These are phyloP conservation scores for Cladosporium sp. DNA, from an alignment of 2,329 filamentous ascomycete species.

Conservation along the genomic window DNA sequence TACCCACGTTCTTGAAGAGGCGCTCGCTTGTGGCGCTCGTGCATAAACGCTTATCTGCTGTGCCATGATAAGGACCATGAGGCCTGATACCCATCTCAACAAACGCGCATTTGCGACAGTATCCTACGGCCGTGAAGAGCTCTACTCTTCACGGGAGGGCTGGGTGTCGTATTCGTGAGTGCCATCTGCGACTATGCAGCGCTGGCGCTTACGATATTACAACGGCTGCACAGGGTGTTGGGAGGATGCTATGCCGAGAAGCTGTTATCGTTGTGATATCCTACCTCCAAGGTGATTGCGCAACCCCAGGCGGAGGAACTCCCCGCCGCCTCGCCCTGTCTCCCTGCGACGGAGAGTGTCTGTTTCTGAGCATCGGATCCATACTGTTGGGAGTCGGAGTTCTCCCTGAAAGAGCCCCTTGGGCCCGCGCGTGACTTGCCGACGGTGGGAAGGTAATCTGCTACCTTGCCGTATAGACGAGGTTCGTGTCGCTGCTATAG, in stretches of 20 bases:
- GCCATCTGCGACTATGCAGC: background rate
- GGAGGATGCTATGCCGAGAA: background rate
- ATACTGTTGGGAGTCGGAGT: background rate
- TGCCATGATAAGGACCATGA: slow-evolving; percentile 3
- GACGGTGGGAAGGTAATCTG: background rate
- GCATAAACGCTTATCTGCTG: slow-evolving; percentile 12
- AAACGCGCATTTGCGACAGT: background rate
- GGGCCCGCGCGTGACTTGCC: background rate
- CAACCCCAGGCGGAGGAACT: slow-evolving; percentile 9
- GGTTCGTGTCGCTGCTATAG: background rate
- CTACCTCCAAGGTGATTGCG: background rate
- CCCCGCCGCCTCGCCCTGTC: background rate
- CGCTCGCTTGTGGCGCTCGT: slow-evolving; percentile 15
- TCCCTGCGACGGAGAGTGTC: background rate
- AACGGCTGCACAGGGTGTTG: background rate
- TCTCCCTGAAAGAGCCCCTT: background rate
- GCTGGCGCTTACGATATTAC: slow-evolving; percentile 7
- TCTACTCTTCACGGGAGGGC: background rate
- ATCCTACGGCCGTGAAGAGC: background rate
- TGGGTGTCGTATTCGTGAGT: background rate
- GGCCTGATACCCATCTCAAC: background rate
- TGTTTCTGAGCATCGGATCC: slow-evolving; percentile 3
- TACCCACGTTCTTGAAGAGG: background rate
- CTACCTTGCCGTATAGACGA: background rate
- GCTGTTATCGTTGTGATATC: slow-evolving; percentile 11